phyloP scores from a whole-genome alignment of 306 rosid genomes.

The Pueraria montana region DNA sequence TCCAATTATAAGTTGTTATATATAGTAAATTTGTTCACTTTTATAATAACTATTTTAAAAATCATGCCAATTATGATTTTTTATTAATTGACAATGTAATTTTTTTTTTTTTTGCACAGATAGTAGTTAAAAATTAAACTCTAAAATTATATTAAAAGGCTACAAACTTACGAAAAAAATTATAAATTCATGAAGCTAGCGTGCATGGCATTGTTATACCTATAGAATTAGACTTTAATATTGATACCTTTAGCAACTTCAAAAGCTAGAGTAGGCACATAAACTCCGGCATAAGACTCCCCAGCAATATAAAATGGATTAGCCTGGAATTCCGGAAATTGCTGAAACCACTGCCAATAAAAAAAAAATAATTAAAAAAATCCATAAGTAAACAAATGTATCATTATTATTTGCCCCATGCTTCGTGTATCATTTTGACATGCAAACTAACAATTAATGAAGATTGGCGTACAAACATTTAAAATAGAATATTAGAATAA shows the following conservation, averaged over 20 bases:
- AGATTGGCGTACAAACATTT: not conserved
- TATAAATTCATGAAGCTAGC: not conserved
- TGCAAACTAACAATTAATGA: constrained; percentile 23
- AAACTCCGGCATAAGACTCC: constrained; percentile 87
- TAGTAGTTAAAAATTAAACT: too few species aligned
- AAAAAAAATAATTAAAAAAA: not conserved
- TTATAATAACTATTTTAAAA: too few species aligned
- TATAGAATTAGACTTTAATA: not conserved
- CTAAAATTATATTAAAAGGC: not conserved
- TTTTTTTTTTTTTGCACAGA: too few species aligned
- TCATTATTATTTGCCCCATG: not conserved
- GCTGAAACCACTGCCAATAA: constrained; percentile 73
- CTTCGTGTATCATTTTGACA: not conserved
- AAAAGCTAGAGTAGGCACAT: constrained; percentile 80
- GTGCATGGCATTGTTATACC: not conserved
- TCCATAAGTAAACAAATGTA: not conserved
- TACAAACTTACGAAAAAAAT: not conserved
- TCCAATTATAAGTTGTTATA: too few species aligned
- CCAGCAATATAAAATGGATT: constrained; percentile 82
- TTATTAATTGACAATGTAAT: too few species aligned
- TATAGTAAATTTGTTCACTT: too few species aligned
- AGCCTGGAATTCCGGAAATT: constrained; percentile 70
- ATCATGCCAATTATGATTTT: too few species aligned
- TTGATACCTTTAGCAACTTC: constrained; percentile 64
- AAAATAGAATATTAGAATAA: not conserved